These are phyloP conservation scores for Colletotrichum falcatum DNA, from an alignment of 2,329 filamentous ascomycete species.

Conservation along the genomic window DNA sequence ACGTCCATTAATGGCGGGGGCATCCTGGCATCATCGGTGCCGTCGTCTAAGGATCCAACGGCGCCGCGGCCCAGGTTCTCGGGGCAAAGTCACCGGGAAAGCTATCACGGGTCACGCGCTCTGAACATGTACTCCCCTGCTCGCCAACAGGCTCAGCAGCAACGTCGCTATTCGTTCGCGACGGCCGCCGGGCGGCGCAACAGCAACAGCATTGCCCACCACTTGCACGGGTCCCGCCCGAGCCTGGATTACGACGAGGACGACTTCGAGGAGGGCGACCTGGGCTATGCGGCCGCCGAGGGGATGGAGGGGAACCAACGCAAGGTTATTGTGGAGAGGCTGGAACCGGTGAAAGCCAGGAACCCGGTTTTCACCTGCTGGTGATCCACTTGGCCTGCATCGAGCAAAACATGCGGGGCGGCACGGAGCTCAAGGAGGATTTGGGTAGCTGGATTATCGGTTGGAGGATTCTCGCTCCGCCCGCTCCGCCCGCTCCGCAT, in stretches of 20 bases:
- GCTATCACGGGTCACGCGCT: slow-evolving; percentile 55
- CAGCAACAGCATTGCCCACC: slow-evolving; percentile 65
- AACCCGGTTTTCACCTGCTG: slow-evolving; percentile 99
- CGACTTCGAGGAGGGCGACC: slow-evolving; percentile 88
- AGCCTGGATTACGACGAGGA: slow-evolving; percentile 60
- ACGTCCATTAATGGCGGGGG: slow-evolving; percentile 39
- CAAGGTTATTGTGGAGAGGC: slow-evolving; percentile 95
- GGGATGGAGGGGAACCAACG: slow-evolving; percentile 92
- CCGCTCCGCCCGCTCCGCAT: too few species aligned
- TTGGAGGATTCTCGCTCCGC: slow-evolving; percentile 23
- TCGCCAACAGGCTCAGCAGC: slow-evolving; percentile 54
- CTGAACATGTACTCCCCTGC: slow-evolving; percentile 60
- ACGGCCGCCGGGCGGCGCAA: slow-evolving; percentile 60
- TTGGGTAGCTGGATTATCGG: slow-evolving; percentile 15
- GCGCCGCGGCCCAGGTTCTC: slow-evolving; percentile 34
- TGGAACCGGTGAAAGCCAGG: slow-evolving; percentile 95
- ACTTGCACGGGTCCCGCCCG: slow-evolving; percentile 57
- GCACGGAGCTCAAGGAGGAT: slow-evolving; percentile 19
- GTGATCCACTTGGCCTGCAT: slow-evolving; percentile 56
- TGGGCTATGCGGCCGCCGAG: slow-evolving; percentile 93
- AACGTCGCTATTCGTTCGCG: slow-evolving; percentile 67
- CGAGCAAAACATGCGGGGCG: slow-evolving; percentile 26
- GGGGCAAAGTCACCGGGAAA: slow-evolving; percentile 33
- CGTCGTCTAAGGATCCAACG: slow-evolving; percentile 25
- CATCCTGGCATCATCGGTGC: slow-evolving; percentile 28